These are phyloP conservation scores for Scutellaria minor DNA, from an alignment of 257 asterid genomes.

Conservation along the genomic window DNA sequence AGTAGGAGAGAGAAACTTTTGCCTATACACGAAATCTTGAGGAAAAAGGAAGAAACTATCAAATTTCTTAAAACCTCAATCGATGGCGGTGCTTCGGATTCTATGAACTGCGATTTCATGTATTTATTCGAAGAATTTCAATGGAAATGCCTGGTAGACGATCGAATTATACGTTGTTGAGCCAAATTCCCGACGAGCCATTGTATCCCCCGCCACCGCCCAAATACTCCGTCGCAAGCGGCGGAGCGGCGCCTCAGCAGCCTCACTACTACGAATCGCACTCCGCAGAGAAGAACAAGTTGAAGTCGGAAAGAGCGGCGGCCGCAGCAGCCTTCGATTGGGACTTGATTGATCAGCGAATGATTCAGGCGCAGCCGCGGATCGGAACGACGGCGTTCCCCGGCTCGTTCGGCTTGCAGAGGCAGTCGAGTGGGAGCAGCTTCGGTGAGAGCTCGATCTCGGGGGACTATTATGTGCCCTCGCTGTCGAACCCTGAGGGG, in stretches of 20 bases:
- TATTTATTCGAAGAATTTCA: constrained; percentile 33
- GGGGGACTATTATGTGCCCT: constrained; percentile 66
- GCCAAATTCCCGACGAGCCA: constrained; percentile 71
- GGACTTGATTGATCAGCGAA: constrained; percentile 70
- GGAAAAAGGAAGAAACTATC: background rate
- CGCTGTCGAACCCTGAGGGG: constrained; percentile 58
- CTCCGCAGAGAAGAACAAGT: constrained; percentile 64
- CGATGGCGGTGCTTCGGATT: constrained; percentile 54
- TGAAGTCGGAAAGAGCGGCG: constrained; percentile 47
- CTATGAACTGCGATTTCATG: constrained; percentile 38
- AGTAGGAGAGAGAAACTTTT: constrained; percentile 37
- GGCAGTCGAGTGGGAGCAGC: constrained; percentile 90
- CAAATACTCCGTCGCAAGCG: constrained; percentile 42
- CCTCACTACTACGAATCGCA: constrained; percentile 57
- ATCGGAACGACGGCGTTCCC: constrained; percentile 57
- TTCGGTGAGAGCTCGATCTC: constrained; percentile 72
- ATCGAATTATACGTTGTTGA: constrained; percentile 66
- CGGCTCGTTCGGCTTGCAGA: constrained; percentile 59
- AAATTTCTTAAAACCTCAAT: constrained; percentile 11
- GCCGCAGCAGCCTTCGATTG: constrained; percentile 53
- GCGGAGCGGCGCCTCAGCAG: constrained; percentile 42
- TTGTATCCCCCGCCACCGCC: constrained; percentile 44
- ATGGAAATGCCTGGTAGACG: constrained; percentile 81
- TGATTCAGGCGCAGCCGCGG: constrained; percentile 58
- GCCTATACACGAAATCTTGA: constrained; percentile 24